A percentile compares a stretch with the other conserved stretches of the same genome.
phyloP scores from a whole-genome alignment of 2,329 filamentous ascomycete species.

The Ophiostoma piceae region DNA sequence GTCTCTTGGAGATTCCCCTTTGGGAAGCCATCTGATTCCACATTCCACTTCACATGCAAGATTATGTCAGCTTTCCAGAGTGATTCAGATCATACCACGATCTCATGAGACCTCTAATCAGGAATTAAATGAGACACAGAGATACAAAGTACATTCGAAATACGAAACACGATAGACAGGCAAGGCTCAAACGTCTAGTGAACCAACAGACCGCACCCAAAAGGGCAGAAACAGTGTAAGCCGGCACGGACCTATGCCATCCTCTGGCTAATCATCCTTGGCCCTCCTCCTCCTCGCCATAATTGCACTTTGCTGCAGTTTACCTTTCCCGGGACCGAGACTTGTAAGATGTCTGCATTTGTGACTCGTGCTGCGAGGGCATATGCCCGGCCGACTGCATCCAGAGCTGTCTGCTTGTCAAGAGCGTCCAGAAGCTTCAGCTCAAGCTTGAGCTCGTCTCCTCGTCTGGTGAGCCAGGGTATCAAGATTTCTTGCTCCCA shows the following conservation, averaged over 20 bases:
- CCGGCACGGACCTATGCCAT: background rate
- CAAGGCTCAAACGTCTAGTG: background rate
- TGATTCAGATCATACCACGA: background rate
- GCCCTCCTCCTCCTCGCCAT: background rate
- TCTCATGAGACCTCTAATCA: background rate
- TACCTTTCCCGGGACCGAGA: background rate
- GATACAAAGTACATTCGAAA: background rate
- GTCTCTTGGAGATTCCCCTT: background rate
- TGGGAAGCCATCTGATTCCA: background rate
- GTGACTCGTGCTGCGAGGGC: background rate
- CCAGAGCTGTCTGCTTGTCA: background rate
- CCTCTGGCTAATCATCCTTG: background rate
- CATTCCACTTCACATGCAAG: background rate
- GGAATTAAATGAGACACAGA: background rate
- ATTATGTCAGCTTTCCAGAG: background rate
- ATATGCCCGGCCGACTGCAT: background rate
- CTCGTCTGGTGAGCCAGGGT: background rate
- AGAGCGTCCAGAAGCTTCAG: conserved; percentile 1
- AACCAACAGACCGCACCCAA: background rate
- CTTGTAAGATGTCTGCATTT: background rate
- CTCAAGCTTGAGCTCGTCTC: background rate
- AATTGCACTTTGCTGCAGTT: background rate
- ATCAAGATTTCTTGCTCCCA: background rate
- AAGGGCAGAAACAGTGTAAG: background rate
- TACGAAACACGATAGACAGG: background rate